These are phyloP conservation scores for Fomitopsis serialis DNA, from an alignment of 768 basidiomycete genomes.

Conservation along the genomic window DNA sequence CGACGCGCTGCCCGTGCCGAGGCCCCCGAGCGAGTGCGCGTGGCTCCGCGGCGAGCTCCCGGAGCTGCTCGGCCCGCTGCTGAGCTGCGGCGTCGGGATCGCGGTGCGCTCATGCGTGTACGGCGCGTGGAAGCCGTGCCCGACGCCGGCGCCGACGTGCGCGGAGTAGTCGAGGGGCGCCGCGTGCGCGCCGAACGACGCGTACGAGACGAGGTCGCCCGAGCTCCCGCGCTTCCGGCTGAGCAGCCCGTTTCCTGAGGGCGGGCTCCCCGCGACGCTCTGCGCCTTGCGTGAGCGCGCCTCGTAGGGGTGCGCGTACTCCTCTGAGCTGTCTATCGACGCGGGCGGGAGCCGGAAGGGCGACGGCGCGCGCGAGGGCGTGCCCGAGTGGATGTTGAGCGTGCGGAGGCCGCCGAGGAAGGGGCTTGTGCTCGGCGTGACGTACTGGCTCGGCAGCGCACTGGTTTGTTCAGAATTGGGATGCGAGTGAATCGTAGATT, in stretches of 20 bases:
- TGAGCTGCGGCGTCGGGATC: slow-evolving; percentile 55
- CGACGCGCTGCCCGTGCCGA: slow-evolving; percentile 39
- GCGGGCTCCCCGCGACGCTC: slow-evolving; percentile 34
- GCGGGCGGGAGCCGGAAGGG: slow-evolving; percentile 61
- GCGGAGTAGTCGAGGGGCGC: slow-evolving; percentile 19
- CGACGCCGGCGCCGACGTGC: slow-evolving; percentile 1
- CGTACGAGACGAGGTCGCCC: slow-evolving; percentile 24
- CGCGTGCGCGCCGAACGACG: slow-evolving; percentile 23
- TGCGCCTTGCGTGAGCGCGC: slow-evolving; percentile 18
- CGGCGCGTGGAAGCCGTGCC: slow-evolving; percentile 15
- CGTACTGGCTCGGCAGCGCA: slow-evolving; percentile 8
- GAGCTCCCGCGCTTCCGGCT: slow-evolving; percentile 23
- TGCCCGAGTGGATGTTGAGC: slow-evolving; percentile 67
- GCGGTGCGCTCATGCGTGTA: slow-evolving; percentile 22
- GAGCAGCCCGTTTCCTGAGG: slow-evolving; percentile 15
- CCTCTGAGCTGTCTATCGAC: slow-evolving; percentile 28
- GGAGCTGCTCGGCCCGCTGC: slow-evolving; percentile 59
- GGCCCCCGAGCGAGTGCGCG: slow-evolving; percentile 31
- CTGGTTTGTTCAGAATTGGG: slow-evolving; percentile 30
- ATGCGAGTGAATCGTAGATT: slow-evolving; percentile 14
- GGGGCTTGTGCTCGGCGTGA: slow-evolving; percentile 71
- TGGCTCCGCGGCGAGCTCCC: slow-evolving; percentile 58
- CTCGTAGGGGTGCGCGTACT: slow-evolving; percentile 14
- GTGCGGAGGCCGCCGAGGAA: slow-evolving; percentile 76
- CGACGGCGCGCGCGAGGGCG: slow-evolving; percentile 66